phyloP scores from a whole-genome alignment of 2,329 filamentous ascomycete genomes.

The Macroventuria anomochaeta region DNA sequence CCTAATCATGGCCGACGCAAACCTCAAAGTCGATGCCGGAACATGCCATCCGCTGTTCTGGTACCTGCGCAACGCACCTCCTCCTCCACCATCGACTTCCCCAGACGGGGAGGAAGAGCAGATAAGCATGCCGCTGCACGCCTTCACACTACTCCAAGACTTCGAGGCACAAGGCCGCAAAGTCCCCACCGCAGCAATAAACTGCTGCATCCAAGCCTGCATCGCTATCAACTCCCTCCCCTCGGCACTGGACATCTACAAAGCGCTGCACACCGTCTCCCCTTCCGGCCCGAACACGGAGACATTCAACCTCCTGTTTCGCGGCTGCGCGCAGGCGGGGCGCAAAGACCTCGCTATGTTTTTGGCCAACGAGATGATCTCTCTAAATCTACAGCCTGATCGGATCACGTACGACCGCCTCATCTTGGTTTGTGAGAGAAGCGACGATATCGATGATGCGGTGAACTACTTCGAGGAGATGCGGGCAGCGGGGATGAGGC shows the following conservation, averaged over 20 bases:
- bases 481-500: constrained; percentile 32
- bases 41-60: constrained; percentile 69
- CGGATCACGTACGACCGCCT: constrained; percentile 67
- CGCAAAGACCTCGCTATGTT: constrained; percentile 66
- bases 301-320: constrained; percentile 69
- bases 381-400: constrained; percentile 61
- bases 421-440: constrained; percentile 61
- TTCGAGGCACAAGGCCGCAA: constrained; percentile 58
- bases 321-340: constrained; percentile 52
- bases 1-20: constrained; percentile 73
- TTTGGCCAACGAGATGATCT: constrained; percentile 67
- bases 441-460: constrained; percentile 53
- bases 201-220: constrained; percentile 61
- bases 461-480: constrained; percentile 60
- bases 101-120: constrained; percentile 38
- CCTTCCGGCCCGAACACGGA: constrained; percentile 53
- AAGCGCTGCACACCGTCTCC: constrained; percentile 62
- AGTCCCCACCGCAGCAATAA: constrained; percentile 60
- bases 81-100: not conserved
- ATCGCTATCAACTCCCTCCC: constrained; percentile 54
- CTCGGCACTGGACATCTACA: constrained; percentile 66
- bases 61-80: constrained; percentile 55
- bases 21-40: constrained; percentile 62
- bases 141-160: constrained; percentile 63
- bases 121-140: constrained; percentile 54